Evolutionary conservation across 345 rosid species (phyloP), one percentile per base, ranked within the genome.

Genomic region (Populus alba): DNA sequence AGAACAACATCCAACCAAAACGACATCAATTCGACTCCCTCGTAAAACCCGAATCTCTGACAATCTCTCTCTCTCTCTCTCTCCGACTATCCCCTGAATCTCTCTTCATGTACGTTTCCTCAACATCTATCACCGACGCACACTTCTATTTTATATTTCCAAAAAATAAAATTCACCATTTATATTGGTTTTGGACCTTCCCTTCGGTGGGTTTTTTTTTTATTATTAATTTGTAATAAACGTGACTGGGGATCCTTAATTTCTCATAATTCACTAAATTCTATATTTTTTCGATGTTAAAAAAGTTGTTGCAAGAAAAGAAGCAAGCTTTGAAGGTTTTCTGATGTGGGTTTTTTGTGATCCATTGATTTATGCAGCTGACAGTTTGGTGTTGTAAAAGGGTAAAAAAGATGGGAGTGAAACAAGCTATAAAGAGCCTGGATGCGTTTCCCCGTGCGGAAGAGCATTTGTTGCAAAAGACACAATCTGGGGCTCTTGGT

Each of bases 401-500:
- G 5, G 38, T 17, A 62, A 13, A 38, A 66, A 53, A 72, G 79
- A 96, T 94, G 98, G 92, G 96, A 61, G 65, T 97, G 69, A 92
- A 89, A 83, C 99, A 92, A 85, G 94, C 92, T 23, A 75, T 97
- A 65, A 88, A 87, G 91, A 85, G 94, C 86, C 75, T 94, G 17
- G 98, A 97, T 80, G 99, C 99, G 10, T 97, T 94, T 74, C 98
- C 98, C 75, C 95, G 98, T 15, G 91, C 99, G 7, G 99, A 97
- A 87, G 99, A 97, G 39, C 99, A 97, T 76, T 83, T 92, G 87
- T 22, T 97, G 85, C 98, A 85, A 85, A 92, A 94, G 81, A 97
- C 99, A 5, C 97, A 87, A 83, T 91, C 98, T 25, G 99, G 99
- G 20, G 99, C 98, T 29, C 79, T 94, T 15, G 99, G 99, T 95